Evolutionary conservation across 1,284 basidiomycete genomes (phyloP), one percentile per base, ranked within the genome.

Genomic region (Ustilago hordei): DNA sequence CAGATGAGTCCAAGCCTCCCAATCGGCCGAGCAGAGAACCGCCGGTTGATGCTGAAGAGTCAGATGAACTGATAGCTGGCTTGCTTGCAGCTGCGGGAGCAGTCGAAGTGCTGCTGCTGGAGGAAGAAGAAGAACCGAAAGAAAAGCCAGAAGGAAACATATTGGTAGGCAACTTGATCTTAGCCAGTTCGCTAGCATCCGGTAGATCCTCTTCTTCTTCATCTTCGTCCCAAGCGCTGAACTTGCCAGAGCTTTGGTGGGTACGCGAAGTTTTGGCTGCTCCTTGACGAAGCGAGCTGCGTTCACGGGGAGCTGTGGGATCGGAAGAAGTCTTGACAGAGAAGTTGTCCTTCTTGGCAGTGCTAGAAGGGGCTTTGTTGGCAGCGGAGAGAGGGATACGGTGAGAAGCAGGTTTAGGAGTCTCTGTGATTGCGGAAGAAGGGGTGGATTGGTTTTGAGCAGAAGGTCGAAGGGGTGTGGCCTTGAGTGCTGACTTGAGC

Each of bases 191-290:
- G 52, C 75, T 80, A 0, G 81, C 78, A 35, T 78, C 79, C 4
- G 80, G 81, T 38, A 78, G 50, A n/a, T 79, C 81, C 8, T 84
- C 81, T 39, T 84, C 80, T 31, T 83, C 84, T n/a, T 80, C 82
- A 17, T 82, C 80, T 34, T 83, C 81, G n/a, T 81, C 79, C 80
- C 80, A 75, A 31, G 77, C 71, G 39, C 80, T 76, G 54, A 84
- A 79, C 45, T 82, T 77, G 34, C 84, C 84, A 28, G 83, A 83
- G 35, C 79, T 80, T 32, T 75, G 79, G 55, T 85, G 83, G n/a
- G 69, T 70, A 0, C 83, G 74, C 19, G 56, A 76, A 7, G 69
- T 74, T 71, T 85, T 85, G 35, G 75, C 75, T 1, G 81, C 67
- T 5, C 81, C 78, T 43, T 84, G 82, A 23, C 84, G 79, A 38